These are phyloP conservation scores for Prunus mongolica DNA, from an alignment of 306 rosid species.

Conservation along the genomic window DNA sequence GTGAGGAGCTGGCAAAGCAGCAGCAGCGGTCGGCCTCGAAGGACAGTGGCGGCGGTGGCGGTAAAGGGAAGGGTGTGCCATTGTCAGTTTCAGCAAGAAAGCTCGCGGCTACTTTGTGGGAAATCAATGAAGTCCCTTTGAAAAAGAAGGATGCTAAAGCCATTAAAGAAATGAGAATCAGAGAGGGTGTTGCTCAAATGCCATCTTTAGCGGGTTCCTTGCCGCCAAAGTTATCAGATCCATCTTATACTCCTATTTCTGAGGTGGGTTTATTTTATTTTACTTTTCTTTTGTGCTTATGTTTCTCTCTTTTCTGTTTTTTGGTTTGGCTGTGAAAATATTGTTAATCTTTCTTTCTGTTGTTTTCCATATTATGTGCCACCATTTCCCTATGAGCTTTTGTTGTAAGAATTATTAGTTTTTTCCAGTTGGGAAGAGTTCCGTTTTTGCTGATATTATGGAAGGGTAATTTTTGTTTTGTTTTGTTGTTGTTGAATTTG, in stretches of 20 bases:
- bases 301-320: neutral
- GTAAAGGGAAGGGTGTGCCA: slow-evolving; percentile 36
- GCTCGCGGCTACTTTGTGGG: slow-evolving; percentile 84
- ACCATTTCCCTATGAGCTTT: too few species aligned
- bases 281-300: neutral
- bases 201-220: slow-evolving; percentile 32
- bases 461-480: neutral
- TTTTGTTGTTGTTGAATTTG: neutral
- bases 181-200: slow-evolving; percentile 20
- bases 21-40: neutral
- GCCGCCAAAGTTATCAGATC: slow-evolving; percentile 58
- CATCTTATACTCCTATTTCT: slow-evolving; percentile 47
- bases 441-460: neutral
- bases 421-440: neutral
- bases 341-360: neutral
- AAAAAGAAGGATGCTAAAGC: slow-evolving; percentile 39
- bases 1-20: neutral
- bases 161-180: slow-evolving; percentile 15
- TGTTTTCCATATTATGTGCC: too few species aligned
- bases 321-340: neutral
- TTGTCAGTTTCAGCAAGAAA: slow-evolving; percentile 57
- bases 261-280: slow-evolving; percentile 46
- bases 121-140: slow-evolving; percentile 47
- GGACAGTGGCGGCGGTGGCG: neutral
- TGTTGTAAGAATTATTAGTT: neutral